These are phyloP conservation scores for Canavalia ensiformis DNA, from an alignment of 306 rosid genomes.

Conservation along the genomic window DNA sequence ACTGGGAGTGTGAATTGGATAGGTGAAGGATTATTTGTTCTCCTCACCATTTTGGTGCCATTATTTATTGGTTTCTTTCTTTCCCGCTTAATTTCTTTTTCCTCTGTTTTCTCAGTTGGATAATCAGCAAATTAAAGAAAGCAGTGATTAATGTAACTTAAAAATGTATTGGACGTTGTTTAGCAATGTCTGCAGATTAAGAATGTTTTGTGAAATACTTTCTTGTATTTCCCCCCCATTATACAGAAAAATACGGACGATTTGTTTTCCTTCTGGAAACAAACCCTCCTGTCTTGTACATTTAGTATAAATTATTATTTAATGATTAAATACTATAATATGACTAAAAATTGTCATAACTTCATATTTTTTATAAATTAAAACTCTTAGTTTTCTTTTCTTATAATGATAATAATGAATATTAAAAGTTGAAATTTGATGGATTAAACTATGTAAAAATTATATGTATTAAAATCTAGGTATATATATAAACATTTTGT, in stretches of 20 bases:
- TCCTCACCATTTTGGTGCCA: constrained; percentile 60
- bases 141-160: constrained; percentile 68
- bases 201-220: constrained; percentile 69
- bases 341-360: too few species aligned
- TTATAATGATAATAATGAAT: too few species aligned
- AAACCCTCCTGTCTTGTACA: too few species aligned
- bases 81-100: constrained; percentile 42
- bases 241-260: constrained; percentile 47
- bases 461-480: too few species aligned
- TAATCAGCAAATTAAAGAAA: constrained; percentile 59
- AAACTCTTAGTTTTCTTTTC: too few species aligned
- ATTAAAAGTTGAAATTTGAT: too few species aligned
- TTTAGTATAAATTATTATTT: too few species aligned
- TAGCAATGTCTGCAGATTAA: constrained; percentile 68
- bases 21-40: constrained; percentile 54
- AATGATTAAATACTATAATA: too few species aligned
- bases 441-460: too few species aligned
- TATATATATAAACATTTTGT: too few species aligned
- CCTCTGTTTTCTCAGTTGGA: constrained; percentile 49
- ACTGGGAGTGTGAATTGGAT: constrained; percentile 47
- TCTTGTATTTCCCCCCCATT: constrained; percentile 50
- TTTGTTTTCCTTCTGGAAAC: background rate
- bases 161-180: constrained; percentile 53
- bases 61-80: constrained; percentile 59
- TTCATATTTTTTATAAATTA: too few species aligned